Conservation (phyloP, 495 filamentous ascomycete genomes). For the Trichoderma gamsii region DNA sequence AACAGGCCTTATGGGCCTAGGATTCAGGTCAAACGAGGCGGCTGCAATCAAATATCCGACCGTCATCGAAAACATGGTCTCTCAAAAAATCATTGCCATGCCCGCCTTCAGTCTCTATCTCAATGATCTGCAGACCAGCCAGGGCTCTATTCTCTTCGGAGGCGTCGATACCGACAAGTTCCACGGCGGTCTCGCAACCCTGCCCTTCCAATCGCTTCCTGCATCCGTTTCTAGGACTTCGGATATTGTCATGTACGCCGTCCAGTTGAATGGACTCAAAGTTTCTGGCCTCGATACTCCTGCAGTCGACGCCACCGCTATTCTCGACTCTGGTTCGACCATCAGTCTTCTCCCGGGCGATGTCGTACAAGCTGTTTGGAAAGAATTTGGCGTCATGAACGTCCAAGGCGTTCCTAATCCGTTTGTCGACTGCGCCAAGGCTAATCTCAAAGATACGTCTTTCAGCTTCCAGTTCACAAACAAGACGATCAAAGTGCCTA, state of each 20-base stretch:
- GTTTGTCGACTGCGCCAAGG: conserved; percentile 42
- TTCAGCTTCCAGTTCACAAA: conserved; percentile 57
- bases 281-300: conserved; percentile 31
- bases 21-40: conserved; percentile 72
- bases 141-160: conserved; percentile 82
- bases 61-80: conserved; percentile 65
- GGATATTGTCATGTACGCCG: conserved; percentile 35
- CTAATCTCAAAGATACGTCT: conserved; percentile 52
- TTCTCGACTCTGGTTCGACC: conserved; percentile 86
- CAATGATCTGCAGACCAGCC: conserved; percentile 52
- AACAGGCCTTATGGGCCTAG: conserved; percentile 85
- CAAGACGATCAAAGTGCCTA: conserved; percentile 59
- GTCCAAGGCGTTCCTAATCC: conserved; percentile 39
- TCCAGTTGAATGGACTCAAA: conserved; percentile 31
- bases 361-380: conserved; percentile 52
- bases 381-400: conserved; percentile 47
- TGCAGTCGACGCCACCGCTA: conserved; percentile 48
- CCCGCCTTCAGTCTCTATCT: conserved; percentile 86
- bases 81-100: conserved; percentile 64
- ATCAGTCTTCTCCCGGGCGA: conserved; percentile 69
- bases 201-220: conserved; percentile 55
- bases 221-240: conserved; percentile 13
- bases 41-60: conserved; percentile 63
- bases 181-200: conserved; percentile 59
- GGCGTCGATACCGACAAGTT: conserved; percentile 85